Evolutionary conservation across 768 basidiomycete species (phyloP).

Genomic region (Scleroderma bovista): DNA sequence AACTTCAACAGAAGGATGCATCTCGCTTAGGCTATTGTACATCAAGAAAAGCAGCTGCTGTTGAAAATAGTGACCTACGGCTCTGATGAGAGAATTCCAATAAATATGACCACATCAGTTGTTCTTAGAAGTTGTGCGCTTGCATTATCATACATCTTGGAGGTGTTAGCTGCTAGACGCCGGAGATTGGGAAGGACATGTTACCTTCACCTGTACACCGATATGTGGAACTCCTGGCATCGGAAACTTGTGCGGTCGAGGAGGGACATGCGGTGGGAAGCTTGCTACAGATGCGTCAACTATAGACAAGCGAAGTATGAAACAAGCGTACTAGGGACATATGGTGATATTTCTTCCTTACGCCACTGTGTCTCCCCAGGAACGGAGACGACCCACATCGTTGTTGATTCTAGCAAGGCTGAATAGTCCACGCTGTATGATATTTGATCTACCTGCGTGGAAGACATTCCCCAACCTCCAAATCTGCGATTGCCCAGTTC

Average conservation of each 20-base stretch:
- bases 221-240: conserved; percentile 46
- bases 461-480: conserved; percentile 72
- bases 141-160: conserved; percentile 55
- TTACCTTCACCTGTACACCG: conserved; percentile 71
- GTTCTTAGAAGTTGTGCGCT: conserved; percentile 44
- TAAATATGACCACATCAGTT: conserved; percentile 61
- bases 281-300: conserved; percentile 11
- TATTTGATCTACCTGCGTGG: conserved; percentile 22
- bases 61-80: conserved; percentile 40
- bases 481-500: conserved; percentile 35
- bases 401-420: conserved; percentile 54
- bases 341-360: conserved; percentile 25
- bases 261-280: conserved; percentile 22
- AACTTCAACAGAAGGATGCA: conserved; percentile 33
- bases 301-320: neutral
- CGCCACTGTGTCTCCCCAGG: conserved; percentile 67
- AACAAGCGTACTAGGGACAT: conserved; percentile 10
- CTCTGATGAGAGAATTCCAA: conserved; percentile 69
- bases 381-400: conserved; percentile 71
- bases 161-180: conserved; percentile 2
- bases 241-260: conserved; percentile 60
- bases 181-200: neutral
- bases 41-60: conserved; percentile 13
- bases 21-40: conserved; percentile 35
- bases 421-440: conserved; percentile 34